phyloP scores from a whole-genome alignment of 78 protist genomes.

The Dictyostelium firmibasis region DNA sequence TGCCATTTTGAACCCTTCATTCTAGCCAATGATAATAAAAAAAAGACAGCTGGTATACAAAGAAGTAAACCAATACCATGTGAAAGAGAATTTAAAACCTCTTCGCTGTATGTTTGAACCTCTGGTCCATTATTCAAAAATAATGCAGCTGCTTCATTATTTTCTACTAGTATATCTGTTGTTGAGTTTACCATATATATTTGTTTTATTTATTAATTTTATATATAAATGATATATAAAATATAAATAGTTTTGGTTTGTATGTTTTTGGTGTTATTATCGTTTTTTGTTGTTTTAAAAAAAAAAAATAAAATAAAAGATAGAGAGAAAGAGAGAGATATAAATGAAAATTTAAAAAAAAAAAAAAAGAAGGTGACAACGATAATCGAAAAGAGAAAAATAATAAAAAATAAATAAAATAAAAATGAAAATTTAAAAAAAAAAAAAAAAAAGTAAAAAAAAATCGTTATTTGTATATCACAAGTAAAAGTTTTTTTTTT shows the following conservation, averaged over 20 bases:
- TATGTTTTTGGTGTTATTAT: neutral
- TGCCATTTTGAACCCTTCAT: conserved; percentile 73
- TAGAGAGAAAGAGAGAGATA: no score
- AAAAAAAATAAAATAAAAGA: neutral
- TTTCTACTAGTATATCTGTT: neutral
- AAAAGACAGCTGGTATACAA: conserved; percentile 70
- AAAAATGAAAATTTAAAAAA: no score
- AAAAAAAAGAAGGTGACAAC: neutral
- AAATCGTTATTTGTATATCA: neutral
- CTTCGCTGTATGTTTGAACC: conserved; percentile 47
- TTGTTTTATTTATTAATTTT: neutral
- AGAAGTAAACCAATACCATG: conserved; percentile 37
- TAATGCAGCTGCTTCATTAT: neutral
- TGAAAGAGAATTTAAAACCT: conserved; percentile 58
- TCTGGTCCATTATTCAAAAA: conserved; percentile 19
- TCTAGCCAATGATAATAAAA: conserved; percentile 53
- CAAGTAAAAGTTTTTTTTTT: neutral
- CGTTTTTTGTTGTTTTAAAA: neutral
- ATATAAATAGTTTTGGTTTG: neutral
- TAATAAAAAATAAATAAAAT: neutral
- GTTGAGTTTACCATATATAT: neutral
- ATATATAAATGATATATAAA: neutral
- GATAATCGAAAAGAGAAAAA: neutral
- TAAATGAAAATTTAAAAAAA: no score
- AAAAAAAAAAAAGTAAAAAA: neutral